Evolutionary conservation across 176 grass and related monocot species (phyloP).

Genomic region (Zea mays): Zm-B73-REFERENCE-NAM-5.0 NC_050104.1:27943001-27943500

Average conservation of each 20-base stretch:
- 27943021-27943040: not conserved
- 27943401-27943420: slow-evolving; percentile 10
- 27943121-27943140: slow-evolving; percentile 83
- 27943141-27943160: slow-evolving; percentile 81
- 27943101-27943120: slow-evolving; percentile 92
- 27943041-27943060: not conserved
- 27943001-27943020: not conserved
- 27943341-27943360: slow-evolving; percentile 33
- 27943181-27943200: slow-evolving; percentile 65
- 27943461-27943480: slow-evolving; percentile 22
- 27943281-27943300: slow-evolving; percentile 41
- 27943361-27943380: slow-evolving; percentile 5
- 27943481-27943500: not conserved
- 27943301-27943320: not conserved
- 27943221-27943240: not conserved
- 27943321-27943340: slow-evolving; percentile 26
- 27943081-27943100: slow-evolving; percentile 84
- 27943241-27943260: not conserved
- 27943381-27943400: slow-evolving; percentile 39
- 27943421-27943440: slow-evolving; percentile 33
- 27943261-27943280: slow-evolving; percentile 63
- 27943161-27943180: slow-evolving; percentile 72
- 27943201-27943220: not conserved
- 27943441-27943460: not conserved
- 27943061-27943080: slow-evolving; percentile 94